Evolutionary conservation across 805 yeast species (phyloP), one percentile per base, ranked within the genome.

Genomic region (Pichia membranifaciens): DNA sequence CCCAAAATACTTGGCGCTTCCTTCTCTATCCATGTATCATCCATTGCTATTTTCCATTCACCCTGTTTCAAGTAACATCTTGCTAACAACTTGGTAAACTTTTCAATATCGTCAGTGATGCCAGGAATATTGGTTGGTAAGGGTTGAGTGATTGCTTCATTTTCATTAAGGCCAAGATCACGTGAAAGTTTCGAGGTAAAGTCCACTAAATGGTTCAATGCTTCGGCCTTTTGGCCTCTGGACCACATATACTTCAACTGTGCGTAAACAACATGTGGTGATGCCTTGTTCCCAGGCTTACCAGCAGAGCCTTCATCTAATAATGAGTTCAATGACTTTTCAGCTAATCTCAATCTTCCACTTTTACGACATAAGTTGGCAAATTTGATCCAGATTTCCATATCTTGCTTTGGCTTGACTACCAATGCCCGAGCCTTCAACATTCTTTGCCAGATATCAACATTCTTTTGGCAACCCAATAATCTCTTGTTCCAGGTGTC

Each of bases 401-500:
- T 85, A 61, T 93, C 97, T 58, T 93, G 95, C 55, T 90, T 87
- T 2, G 99, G 99, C 53, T 84, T 84, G 39, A 93, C 86, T 13
- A 93, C 98, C 41, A 93, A 72, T 0, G 97, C 91, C 48, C 99
- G 75, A 2, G 91, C 96, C 62, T 90, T 87, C 51, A 93, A 74
- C 80, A 93, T 83, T 59, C 97, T 74, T 64, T 91, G 97, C 99
- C 99, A 93, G n/a, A 90, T 89, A 67, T 93, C 99, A 44, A 93
- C 98, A 67, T 93, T 93, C 56, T 93, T 76, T 67, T 93, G 99
- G 60, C 97, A 89, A 1, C 98, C 98, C 51, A 87, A 69, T 43
- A 93, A 70, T 58, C 99, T 77, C 44, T 87, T 86, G 60, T 87
- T 88, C 99, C 99, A 95, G 0, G 98, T 91, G 56, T 83, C 81